Conservation (phyloP, 768 basidiomycete genomes). For the Plicaturopsis crispa region DNA sequence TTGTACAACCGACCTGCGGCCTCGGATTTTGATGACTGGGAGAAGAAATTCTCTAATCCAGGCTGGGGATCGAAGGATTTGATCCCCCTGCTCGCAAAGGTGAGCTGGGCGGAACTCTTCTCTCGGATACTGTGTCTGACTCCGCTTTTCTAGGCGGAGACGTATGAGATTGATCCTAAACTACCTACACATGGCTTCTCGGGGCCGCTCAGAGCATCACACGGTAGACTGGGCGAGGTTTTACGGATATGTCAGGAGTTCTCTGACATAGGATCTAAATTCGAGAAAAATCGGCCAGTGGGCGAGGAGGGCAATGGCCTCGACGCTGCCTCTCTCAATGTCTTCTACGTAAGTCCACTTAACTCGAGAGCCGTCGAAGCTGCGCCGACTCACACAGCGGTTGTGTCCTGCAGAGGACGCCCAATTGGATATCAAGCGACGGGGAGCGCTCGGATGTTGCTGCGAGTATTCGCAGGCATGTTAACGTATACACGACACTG, state of each 20-base stretch:
- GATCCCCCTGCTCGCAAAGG: slow-evolving; percentile 18
- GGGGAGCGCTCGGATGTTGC: slow-evolving; percentile 22
- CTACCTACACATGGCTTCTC: slow-evolving; percentile 26
- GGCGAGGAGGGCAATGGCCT: slow-evolving; percentile 7
- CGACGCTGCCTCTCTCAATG: slow-evolving; percentile 5
- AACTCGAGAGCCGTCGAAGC: too few relatives aligned
- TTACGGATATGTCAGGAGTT: too few relatives aligned
- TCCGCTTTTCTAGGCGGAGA: slow-evolving; percentile 16
- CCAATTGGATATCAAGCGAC: slow-evolving; percentile 4
- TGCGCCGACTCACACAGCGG: too few relatives aligned
- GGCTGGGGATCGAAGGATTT: slow-evolving; percentile 18
- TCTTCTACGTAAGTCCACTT: slow-evolving; percentile 7
- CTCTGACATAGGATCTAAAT: slow-evolving; percentile 8
- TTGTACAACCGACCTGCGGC: slow-evolving; percentile 15
- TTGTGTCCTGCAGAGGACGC: slow-evolving; percentile 1
- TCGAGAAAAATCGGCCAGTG: slow-evolving; percentile 4
- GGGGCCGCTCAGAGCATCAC: slow-evolving; percentile 21
- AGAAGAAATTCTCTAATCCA: slow-evolving; percentile 11
- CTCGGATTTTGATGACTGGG: slow-evolving; percentile 22
- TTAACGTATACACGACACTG: too few relatives aligned
- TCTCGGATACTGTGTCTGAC: not conserved
- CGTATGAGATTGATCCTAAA: slow-evolving; percentile 20
- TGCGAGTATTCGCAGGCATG: not conserved
- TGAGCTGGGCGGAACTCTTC: too few relatives aligned
- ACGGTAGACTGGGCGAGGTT: too few relatives aligned